Evolutionary conservation across 1,284 basidiomycete genomes (phyloP), one percentile per base, ranked within the genome.

Genomic region (Austroboletus rostrupii): DNA sequence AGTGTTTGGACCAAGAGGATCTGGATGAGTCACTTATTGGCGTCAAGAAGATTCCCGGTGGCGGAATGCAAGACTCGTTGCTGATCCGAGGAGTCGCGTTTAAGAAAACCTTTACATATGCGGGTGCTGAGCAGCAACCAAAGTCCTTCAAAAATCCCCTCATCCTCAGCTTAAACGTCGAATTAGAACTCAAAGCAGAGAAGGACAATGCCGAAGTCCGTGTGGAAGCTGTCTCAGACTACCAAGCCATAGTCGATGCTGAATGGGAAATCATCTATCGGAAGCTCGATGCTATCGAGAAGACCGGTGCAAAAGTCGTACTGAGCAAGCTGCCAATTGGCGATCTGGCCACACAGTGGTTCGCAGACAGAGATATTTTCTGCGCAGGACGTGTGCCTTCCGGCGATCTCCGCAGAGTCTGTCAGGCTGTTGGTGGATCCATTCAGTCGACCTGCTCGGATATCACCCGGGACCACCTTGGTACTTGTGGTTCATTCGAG

Each of bases 191-290:
- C 62, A 99, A 99, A 74, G 97, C 97, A 1, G 97, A 99, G 74
- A 97, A 98, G 72, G 97, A 99, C 73, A 99, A 99, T 60, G 97
- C 97, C 10, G 97, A 99, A 72, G 90, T 99, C 40, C 86, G 97
- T 32, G 92, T 99, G 45, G 93, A 97, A 66, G 88, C 91, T 43
- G 96, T 99, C 21, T 87, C 92, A 20, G 94, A 97, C 63, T 99
- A 99, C 70, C 97, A 99, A 72, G 94, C 95, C 7, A 97, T 99
- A 59, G 97, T 99, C 50, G 94, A 99, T 65, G 97, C 97, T 23
- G 97, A 99, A 70, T 99, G 97, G 97, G 90, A 95, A 64, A 99
- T 99, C 72, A 99, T 99, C 68, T 99, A 95, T 74, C 83, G 90
- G 64, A 99, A 99, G 72, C 79, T 99, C 29, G 90, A 97, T 63